Evolutionary conservation across 2,329 filamentous ascomycete genomes (phyloP).

Genomic region (Pseudocercospora fuligena): DNA sequence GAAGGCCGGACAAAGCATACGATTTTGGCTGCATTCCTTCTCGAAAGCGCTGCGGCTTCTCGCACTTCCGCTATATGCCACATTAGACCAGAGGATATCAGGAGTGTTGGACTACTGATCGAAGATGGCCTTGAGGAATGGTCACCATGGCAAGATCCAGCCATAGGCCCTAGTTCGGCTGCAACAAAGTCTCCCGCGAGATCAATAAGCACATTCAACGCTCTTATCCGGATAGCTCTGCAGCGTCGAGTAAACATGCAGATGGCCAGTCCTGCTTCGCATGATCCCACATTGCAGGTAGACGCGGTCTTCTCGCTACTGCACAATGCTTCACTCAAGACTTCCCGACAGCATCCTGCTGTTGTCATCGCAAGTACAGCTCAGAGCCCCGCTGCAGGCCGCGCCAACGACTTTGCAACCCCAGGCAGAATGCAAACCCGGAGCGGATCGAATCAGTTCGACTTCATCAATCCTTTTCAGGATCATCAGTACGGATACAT

Average conservation of each 20-base stretch:
- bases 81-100: slow-evolving; percentile 55
- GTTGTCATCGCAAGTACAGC: slow-evolving; percentile 34
- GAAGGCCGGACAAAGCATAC: slow-evolving; percentile 46
- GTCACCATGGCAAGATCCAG: slow-evolving; percentile 68
- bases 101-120: slow-evolving; percentile 56
- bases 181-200: slow-evolving; percentile 45
- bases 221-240: slow-evolving; percentile 44
- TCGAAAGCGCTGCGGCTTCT: slow-evolving; percentile 64
- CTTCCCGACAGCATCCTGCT: slow-evolving; percentile 27
- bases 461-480: slow-evolving; percentile 13
- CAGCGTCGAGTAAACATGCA: slow-evolving; percentile 5
- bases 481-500: slow-evolving; percentile 30
- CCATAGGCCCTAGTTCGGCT: slow-evolving; percentile 14
- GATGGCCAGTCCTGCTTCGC: not conserved
- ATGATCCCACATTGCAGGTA: slow-evolving; percentile 7
- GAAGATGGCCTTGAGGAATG: slow-evolving; percentile 75
- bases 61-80: slow-evolving; percentile 58
- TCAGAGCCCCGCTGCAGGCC: not conserved
- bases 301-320: slow-evolving; percentile 26
- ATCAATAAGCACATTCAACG: slow-evolving; percentile 59
- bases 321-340: slow-evolving; percentile 24
- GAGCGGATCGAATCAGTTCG: slow-evolving; percentile 4
- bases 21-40: slow-evolving; percentile 63
- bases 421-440: not conserved
- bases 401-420: not conserved